Evolutionary conservation across 257 asterid species (phyloP), one percentile per base, ranked within the genome.

Genomic region (Przewalskia tangutica): DNA sequence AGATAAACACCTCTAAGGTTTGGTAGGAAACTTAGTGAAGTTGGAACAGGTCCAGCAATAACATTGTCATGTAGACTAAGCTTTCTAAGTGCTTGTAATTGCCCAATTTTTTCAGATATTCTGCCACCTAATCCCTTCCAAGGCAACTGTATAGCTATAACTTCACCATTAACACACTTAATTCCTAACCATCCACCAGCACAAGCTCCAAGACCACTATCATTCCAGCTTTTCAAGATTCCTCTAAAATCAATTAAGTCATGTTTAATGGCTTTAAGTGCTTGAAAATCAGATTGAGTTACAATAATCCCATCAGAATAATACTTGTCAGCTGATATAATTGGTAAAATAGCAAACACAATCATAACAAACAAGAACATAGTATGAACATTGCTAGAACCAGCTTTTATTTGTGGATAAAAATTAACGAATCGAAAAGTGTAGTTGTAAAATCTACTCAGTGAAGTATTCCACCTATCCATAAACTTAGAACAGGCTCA

Each of bases 1-100:
- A 95, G 93, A 82, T 92, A 90, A 23, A 95, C 86, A 0, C 98
- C 99, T 80, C 97, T 89, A 44, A 95, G 94, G 62, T 91, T 89
- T 0, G 85, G 92, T 16, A 95, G 95, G 71, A 88, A 86, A 0
- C 95, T 92, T 0, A 95, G 83, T 0, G 95, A 85, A 0, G 85
- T 50, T 0, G 99, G 99, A 13, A 95, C 81, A 1, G 92, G 85
- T 4, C 99, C 99, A 3, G 46, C 88, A 23, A 94, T 83, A 76
- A 50, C 77, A 80, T 95, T 95, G 83, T 93, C 95, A 81, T 95
- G 99, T 81, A 95, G 92, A 83, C 99, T 95, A 46, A 95, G 81
- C 40, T 89, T 93, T 7, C 99, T 88, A 70, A 95, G 94, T n/a
- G 94, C 86, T 59, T 84, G 91, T 13, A 95, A 90, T 53, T 90